Evolutionary conservation across 352 stramenopile species (phyloP).

Genomic region (Pythium pyrilobum): DNA sequence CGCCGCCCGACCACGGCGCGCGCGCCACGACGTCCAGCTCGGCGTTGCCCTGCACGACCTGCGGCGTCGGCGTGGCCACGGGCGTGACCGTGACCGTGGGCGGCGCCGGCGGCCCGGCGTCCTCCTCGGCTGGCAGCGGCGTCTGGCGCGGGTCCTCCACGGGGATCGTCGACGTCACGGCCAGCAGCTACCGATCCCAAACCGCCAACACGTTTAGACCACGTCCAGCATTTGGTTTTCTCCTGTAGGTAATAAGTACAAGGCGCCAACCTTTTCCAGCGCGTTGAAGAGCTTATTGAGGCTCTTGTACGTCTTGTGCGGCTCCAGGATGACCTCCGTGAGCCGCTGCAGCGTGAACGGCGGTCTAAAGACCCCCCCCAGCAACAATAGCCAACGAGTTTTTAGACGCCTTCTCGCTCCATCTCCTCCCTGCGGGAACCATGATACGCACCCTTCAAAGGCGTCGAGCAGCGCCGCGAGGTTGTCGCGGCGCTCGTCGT

Average conservation of each 20-base stretch:
- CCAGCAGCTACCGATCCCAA: constrained; percentile 31
- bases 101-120: constrained; percentile 16
- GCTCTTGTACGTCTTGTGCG: constrained; percentile 63
- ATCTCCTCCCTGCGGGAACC: not conserved
- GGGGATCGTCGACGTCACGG: constrained; percentile 62
- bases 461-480: constrained; percentile 55
- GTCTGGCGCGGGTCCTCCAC: constrained; percentile 43
- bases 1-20: constrained; percentile 36
- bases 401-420: not conserved
- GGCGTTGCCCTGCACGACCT: constrained; percentile 16
- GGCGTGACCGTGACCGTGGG: constrained; percentile 16
- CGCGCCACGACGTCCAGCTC: constrained; percentile 37
- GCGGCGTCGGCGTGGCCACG: constrained; percentile 18
- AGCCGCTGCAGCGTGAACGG: constrained; percentile 82
- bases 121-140: constrained; percentile 27
- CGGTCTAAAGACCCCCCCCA: constrained; percentile 21
- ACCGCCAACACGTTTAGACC: not conserved
- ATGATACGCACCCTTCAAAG: constrained; percentile 39
- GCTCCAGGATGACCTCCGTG: constrained; percentile 72
- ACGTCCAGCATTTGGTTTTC: too few species aligned
- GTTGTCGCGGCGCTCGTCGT: constrained; percentile 41
- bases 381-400: not conserved
- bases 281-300: constrained; percentile 79
- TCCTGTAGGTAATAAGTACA: too few species aligned
- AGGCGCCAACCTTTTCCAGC: constrained; percentile 56